phyloP scores from a whole-genome alignment of 1,139 yeast genomes.

The Candida anutae region DNA sequence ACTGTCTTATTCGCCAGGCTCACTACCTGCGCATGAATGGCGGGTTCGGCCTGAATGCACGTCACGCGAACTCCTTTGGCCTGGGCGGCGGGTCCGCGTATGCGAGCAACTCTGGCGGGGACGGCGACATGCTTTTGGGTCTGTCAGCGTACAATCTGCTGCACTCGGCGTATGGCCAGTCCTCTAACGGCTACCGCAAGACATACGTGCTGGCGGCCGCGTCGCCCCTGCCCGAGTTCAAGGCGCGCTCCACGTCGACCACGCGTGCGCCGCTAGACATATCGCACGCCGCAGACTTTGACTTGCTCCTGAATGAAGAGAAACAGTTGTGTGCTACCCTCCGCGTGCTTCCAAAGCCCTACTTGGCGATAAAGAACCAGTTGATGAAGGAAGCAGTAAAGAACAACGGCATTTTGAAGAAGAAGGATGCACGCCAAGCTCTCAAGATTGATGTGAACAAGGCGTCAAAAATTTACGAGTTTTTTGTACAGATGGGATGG shows the following conservation, averaged over 20 bases:
- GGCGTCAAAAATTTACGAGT: conserved; percentile 83
- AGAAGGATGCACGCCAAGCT: conserved; percentile 75
- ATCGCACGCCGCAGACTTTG: conserved; percentile 76
- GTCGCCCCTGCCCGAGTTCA: conserved; percentile 34
- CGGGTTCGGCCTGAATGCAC: conserved; percentile 24
- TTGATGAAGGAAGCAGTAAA: conserved; percentile 80
- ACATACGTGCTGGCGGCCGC: conserved; percentile 10
- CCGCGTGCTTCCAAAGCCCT: conserved; percentile 87
- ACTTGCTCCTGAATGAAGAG: conserved; percentile 76
- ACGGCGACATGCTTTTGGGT: conserved; percentile 3
- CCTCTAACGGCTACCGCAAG: conserved; percentile 12
- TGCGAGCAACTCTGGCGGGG: conserved; percentile 15
- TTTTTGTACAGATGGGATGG: conserved; percentile 92
- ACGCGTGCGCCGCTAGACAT: conserved; percentile 61
- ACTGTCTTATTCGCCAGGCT: conserved; percentile 56
- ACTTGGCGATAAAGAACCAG: conserved; percentile 87
- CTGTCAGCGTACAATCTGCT: conserved; percentile 1
- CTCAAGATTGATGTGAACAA: conserved; percentile 81
- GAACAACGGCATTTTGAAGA: conserved; percentile 76
- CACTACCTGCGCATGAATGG: conserved; percentile 57
- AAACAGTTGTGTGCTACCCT: conserved; percentile 77
- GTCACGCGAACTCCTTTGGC: conserved; percentile 49
- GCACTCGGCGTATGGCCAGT: no score
- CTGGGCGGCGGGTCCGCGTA: conserved; percentile 39
- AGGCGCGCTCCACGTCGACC: conserved; percentile 26